These are phyloP conservation scores for Hygrocybe punicea DNA, from an alignment of 768 basidiomycete species.

Conservation along the genomic window DNA sequence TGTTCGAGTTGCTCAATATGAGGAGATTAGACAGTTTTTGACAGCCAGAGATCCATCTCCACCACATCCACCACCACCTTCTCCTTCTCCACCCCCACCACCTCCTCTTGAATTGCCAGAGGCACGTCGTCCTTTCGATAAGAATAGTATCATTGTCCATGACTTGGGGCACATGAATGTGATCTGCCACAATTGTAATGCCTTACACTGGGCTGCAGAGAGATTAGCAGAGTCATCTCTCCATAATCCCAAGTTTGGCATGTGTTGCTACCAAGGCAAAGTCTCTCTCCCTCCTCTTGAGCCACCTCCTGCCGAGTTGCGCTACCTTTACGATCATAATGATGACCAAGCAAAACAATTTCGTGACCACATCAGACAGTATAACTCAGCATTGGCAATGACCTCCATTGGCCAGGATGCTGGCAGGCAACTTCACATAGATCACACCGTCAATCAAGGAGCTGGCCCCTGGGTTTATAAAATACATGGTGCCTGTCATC, in stretches of 20 bases:
- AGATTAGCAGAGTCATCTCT: conserved; percentile 11
- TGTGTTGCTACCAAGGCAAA: conserved; percentile 37
- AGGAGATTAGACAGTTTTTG: not conserved
- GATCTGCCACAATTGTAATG: conserved; percentile 31
- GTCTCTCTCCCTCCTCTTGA: conserved; percentile 25
- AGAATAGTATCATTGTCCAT: conserved; percentile 8
- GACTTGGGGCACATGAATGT: conserved; percentile 38
- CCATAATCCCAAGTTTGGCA: conserved; percentile 26
- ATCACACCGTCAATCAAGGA: conserved; percentile 23
- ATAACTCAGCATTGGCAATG: conserved; percentile 37
- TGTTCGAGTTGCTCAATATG: too few species aligned
- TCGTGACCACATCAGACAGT: conserved; percentile 31
- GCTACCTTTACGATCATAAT: conserved; percentile 14
- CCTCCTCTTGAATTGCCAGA: not conserved
- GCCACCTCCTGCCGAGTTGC: conserved; percentile 24
- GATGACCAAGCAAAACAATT: conserved; percentile 17
- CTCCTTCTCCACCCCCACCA: not conserved
- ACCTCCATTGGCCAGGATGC: conserved; percentile 28
- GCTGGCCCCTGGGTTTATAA: conserved; percentile 25
- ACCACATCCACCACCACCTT: not conserved
- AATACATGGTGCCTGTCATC: conserved; percentile 32
- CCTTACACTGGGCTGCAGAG: conserved; percentile 38
- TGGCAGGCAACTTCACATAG: conserved; percentile 26
- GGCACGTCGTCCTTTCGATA: conserved; percentile 14
- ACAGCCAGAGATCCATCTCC: not conserved